Evolutionary conservation across 73 alveolate genomes (phyloP).

Genomic region (Stentor roeselii): DNA sequence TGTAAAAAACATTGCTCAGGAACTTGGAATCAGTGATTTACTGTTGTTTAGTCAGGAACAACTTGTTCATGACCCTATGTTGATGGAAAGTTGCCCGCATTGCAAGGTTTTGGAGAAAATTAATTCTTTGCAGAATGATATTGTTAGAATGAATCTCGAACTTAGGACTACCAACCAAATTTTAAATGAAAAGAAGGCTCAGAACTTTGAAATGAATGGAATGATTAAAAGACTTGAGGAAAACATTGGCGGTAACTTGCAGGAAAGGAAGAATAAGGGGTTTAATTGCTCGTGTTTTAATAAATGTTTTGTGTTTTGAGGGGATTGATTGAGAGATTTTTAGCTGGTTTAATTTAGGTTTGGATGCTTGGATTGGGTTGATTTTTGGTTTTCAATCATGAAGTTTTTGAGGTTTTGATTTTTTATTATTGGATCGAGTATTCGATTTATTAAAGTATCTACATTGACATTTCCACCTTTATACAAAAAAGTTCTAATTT

Average conservation of each 20-base stretch:
- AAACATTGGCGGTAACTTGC: neutral
- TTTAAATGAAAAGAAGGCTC: neutral
- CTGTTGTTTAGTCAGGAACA: neutral
- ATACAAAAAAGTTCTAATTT: too few species aligned
- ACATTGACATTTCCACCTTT: too few species aligned
- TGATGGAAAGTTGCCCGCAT: neutral
- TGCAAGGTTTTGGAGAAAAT: neutral
- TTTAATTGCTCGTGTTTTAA: too few species aligned
- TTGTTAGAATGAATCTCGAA: neutral
- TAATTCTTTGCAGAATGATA: neutral
- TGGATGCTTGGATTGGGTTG: too few species aligned
- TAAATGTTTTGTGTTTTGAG: too few species aligned
- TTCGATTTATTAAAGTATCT: too few species aligned
- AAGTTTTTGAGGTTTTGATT: too few species aligned
- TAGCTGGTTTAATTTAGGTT: too few species aligned
- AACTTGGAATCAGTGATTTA: neutral
- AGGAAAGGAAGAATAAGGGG: too few species aligned
- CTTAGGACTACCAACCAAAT: neutral
- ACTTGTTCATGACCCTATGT: neutral
- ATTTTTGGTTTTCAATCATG: too few species aligned
- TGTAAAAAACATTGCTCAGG: neutral
- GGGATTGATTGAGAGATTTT: too few species aligned
- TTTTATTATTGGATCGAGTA: too few species aligned
- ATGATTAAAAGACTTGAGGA: neutral
- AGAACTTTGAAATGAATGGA: neutral